Base-by-base conservation (phyloP, 768 basidiomycete species). In the Boletus huronensis region DNA sequence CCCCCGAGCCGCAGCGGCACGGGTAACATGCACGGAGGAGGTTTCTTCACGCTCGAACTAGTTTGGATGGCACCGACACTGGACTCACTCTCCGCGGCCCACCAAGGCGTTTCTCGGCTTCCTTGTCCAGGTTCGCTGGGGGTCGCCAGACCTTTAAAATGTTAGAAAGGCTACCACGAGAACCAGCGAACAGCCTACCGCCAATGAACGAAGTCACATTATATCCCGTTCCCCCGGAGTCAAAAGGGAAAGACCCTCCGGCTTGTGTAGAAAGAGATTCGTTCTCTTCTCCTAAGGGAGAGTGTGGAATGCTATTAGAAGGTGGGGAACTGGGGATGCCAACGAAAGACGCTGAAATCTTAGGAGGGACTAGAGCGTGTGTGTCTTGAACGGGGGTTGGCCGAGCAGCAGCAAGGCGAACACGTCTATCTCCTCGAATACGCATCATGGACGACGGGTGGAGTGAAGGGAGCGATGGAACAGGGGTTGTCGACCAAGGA, bases 141-240 rank as follows among this genome's bases (percentile, higher is more conserved):
- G 17, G 66, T 63, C 4, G 74, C 72, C 47, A 77, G 44, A 55
- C 68, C 77, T 79, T 48, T 5, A 3, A 52, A 7, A 32, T 9
- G 36, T 70, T 41, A 64, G 48, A 41, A 25, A 29, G 26, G 10
- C 2, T 19, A 26, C 11, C 28, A 31, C 50, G 34, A 40, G 41
- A 32, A 36, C 5, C 21, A 9, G 36, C 5, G 32, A 59, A 48
- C 21, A 29, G 59, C 78, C 54, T 53, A 79, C 79, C 67, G 40
- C 72, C 82, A 58, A 89, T 86, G 64, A 89, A 88, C 1, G 87
- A 88, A 16, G 87, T 89, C 19, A 88, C 84, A 54, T 88, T 87
- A 61, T 82, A 87, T 54, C 79, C 81, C 0, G 79, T 84, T 14
- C 73, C 82, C 11, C 63, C 69, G n/a, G 82, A 81, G 41, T 74